Percentiles rank a stretch among this genome's conserved stretches.
phyloP scores from a whole-genome alignment of 1,284 basidiomycete genomes.

The Vanrija pseudolonga region DNA sequence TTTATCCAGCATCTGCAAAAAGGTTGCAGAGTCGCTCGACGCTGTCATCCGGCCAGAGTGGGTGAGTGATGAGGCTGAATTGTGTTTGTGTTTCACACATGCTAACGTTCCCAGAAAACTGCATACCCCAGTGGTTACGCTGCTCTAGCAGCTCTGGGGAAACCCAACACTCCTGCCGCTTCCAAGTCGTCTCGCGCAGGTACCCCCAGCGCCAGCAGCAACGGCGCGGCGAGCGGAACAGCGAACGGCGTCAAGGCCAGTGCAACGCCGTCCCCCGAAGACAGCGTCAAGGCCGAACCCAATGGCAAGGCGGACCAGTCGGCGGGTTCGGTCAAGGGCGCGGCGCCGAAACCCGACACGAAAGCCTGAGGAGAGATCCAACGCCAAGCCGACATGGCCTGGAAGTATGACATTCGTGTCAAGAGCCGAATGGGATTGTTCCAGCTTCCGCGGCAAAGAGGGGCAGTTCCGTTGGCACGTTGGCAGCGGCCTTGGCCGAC shows the following conservation, averaged over 20 bases:
- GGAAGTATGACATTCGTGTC: too few relatives aligned
- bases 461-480: too few relatives aligned
- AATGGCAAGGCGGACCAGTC: neutral
- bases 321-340: neutral
- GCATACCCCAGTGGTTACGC: slow-evolving; percentile 18
- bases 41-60: slow-evolving; percentile 43
- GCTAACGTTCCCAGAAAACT: slow-evolving; percentile 11
- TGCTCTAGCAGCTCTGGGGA: slow-evolving; percentile 11
- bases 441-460: too few relatives aligned
- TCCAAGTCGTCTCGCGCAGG: slow-evolving; percentile 7
- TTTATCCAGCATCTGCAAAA: slow-evolving; percentile 44
- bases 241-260: too few relatives aligned
- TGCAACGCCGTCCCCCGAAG: neutral
- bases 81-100: slow-evolving; percentile 5
- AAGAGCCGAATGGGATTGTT: too few relatives aligned
- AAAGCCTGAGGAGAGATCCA: too few relatives aligned
- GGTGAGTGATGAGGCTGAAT: slow-evolving; percentile 28
- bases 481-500: too few relatives aligned
- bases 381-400: too few relatives aligned
- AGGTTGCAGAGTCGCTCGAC: slow-evolving; percentile 36
- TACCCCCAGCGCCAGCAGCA: neutral
- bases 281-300: neutral
- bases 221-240: too few relatives aligned
- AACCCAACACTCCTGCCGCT: neutral
- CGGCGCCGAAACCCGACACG: too few relatives aligned